Base-by-base conservation (phyloP, 345 rosid genomes). In the Pistacia atlantica region DNA sequence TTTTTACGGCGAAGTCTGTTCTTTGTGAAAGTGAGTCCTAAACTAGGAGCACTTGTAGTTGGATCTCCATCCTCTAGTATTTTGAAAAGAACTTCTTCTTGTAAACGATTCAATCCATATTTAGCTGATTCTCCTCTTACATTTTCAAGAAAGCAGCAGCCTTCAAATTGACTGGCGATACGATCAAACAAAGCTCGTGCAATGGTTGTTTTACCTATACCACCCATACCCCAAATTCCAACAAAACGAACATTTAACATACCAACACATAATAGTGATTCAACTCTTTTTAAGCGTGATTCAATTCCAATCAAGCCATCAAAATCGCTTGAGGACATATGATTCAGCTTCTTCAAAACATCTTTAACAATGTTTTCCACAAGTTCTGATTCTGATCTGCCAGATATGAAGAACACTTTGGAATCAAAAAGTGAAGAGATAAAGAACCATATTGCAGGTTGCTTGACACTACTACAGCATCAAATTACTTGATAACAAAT, bases 181-280 rank as follows among this genome's bases (percentile, higher is more conserved):
- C 33, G 33, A 31, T 31, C 33, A 31, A 31, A 31, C 33, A 31
- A 31, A 31, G 33, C 33, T 31, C 33, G 33, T 31, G 33, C 33
- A 31, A 31, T 31, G 33, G 33, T 31, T 31, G 33, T 84, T 45
- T 84, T 84, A 7, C 87, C 87, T 4, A 79, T 73, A 0, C 87
- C 84, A 18, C 87, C 81, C 73, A 79, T 73, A 3, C 87, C 84
- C 46, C 64, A 64, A 16, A 81, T 76, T 31, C 84, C 82, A 25
- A 76, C 45, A n/a, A 80, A 42, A 6, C 51, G 66, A 31, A 74
- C 74, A 42, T 58, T 79, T 13, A 1, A 12, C 1, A 61, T 31
- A 2, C 37, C 66, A 13, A 58, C 17, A 9, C 52, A 1, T 62
- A 84, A n/a, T 1, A 59, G 18, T n/a, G 48, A 20, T 9, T 58